These are phyloP conservation scores for Coniochaeta hoffmannii DNA, from an alignment of 2,329 filamentous ascomycete genomes.

Conservation along the genomic window DNA sequence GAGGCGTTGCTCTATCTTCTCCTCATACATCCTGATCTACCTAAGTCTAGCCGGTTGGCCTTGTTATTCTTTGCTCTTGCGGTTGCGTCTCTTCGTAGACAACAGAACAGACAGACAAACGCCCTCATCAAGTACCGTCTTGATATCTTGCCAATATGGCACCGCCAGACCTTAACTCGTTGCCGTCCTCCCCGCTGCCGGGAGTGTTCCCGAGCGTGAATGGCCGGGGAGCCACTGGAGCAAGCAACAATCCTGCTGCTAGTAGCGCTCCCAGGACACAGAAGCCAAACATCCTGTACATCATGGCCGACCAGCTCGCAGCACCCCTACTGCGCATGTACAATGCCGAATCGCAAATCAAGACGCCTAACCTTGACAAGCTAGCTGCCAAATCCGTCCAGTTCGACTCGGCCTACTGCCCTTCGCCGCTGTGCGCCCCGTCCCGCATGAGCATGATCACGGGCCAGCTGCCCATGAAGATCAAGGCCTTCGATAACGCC, in stretches of 20 bases:
- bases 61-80: not conserved
- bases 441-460: slow-evolving; percentile 94
- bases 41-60: not conserved
- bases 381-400: slow-evolving; percentile 77
- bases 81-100: not conserved
- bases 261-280: slow-evolving; percentile 18
- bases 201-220: slow-evolving; percentile 6
- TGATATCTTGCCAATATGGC: slow-evolving; percentile 41
- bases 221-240: not conserved
- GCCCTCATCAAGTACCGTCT: not conserved
- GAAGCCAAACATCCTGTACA: slow-evolving; percentile 77
- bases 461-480: slow-evolving; percentile 83
- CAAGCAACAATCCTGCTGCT: not conserved
- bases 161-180: slow-evolving; percentile 67
- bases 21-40: not conserved
- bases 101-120: not conserved
- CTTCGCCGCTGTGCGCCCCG: slow-evolving; percentile 84
- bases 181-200: slow-evolving; percentile 46
- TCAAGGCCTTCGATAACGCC: slow-evolving; percentile 88
- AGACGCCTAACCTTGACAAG: slow-evolving; percentile 82
- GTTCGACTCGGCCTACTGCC: slow-evolving; percentile 92
- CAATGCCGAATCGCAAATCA: slow-evolving; percentile 80
- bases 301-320: slow-evolving; percentile 94
- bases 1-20: not conserved
- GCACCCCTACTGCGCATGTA: slow-evolving; percentile 89